phyloP scores from a whole-genome alignment of 148 eudicot genomes.

The Salicornia ramosissima region DNA sequence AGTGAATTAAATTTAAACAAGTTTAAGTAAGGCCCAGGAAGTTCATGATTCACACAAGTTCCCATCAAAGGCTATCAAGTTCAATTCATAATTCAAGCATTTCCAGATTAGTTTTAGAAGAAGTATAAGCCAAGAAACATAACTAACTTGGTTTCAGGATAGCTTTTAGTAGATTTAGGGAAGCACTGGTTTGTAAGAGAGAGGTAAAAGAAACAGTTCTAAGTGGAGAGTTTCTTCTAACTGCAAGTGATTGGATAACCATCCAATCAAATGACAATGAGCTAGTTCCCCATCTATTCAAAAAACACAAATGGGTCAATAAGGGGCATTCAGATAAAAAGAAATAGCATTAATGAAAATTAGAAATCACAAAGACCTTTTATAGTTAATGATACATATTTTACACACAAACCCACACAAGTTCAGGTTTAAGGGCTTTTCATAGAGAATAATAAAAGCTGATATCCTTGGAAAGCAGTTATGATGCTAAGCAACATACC shows the following conservation, averaged over 20 bases:
- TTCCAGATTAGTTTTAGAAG: neutral
- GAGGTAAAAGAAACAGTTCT: no score
- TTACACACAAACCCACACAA: neutral
- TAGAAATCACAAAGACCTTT: neutral
- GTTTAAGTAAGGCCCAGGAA: neutral
- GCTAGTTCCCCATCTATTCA: no score
- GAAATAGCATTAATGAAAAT: neutral
- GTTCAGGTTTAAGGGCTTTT: neutral
- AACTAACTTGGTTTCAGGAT: neutral
- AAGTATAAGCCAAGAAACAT: neutral
- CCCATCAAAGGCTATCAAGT: neutral
- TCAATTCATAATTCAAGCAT: neutral
- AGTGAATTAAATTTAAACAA: no score
- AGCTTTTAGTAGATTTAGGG: neutral
- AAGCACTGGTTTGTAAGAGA: neutral
- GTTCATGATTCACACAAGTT: neutral
- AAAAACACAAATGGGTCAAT: neutral
- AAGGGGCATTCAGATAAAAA: neutral
- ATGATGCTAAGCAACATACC: slow-evolving; percentile 36
- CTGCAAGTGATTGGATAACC: neutral
- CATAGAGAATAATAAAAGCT: neutral
- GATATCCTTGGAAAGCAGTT: neutral
- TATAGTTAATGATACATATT: neutral
- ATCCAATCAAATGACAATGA: neutral
- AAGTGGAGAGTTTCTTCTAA: no score